phyloP scores from a whole-genome alignment of 805 yeast species.

The Lachancea mirantina region DNA sequence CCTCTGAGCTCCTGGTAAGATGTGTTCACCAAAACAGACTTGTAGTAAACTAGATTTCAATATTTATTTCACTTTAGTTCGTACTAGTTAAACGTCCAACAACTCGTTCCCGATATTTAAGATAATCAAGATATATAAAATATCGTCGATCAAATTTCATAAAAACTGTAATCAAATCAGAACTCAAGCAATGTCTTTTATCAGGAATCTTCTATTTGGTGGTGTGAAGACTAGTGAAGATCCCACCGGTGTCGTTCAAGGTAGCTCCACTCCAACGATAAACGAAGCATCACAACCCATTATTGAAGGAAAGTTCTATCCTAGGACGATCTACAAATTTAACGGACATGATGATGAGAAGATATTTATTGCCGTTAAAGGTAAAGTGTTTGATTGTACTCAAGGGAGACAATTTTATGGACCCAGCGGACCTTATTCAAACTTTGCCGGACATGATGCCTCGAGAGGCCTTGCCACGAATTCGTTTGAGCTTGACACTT shows the following conservation, averaged over 20 bases:
- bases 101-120: too few relatives aligned
- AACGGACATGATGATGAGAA: conserved; percentile 76
- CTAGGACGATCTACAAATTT: conserved; percentile 60
- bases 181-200: conserved; percentile 29
- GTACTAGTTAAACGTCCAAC: too few relatives aligned
- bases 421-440: conserved; percentile 90
- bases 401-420: conserved; percentile 82
- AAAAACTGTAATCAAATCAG: too few relatives aligned
- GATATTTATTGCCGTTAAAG: conserved; percentile 81
- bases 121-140: too few relatives aligned
- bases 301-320: conserved; percentile 55
- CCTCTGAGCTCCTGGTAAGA: too few relatives aligned
- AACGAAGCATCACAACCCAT: conserved; percentile 30
- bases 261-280: conserved; percentile 7
- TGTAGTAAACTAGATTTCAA: too few relatives aligned
- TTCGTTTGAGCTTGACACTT: conserved; percentile 64
- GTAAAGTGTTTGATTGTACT: conserved; percentile 78
- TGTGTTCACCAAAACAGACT: too few relatives aligned
- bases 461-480: conserved; percentile 85
- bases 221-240: conserved; percentile 29
- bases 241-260: conserved; percentile 27
- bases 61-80: too few relatives aligned
- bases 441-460: conserved; percentile 95
- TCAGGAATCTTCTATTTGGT: conserved; percentile 29
- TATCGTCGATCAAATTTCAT: too few relatives aligned